A percentile compares a stretch with the other conserved stretches of the same genome.
These are phyloP conservation scores for Hypoxylon sp. DNA, from an alignment of 2,329 filamentous ascomycete genomes.

Conservation along the genomic window DNA sequence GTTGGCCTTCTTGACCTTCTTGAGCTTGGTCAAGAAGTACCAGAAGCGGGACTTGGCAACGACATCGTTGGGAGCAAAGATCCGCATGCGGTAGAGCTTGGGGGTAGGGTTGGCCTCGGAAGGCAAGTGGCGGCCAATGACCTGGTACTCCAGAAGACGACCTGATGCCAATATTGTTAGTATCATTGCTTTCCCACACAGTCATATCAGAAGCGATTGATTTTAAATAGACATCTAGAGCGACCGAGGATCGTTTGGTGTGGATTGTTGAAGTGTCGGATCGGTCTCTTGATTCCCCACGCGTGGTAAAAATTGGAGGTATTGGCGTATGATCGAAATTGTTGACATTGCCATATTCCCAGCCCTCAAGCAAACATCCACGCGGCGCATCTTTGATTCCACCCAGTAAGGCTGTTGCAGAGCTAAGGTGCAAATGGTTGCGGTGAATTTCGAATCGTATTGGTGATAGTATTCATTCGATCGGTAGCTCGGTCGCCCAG, in stretches of 20 bases:
- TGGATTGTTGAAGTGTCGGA: background rate
- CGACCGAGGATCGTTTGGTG: background rate
- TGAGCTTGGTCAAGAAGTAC: constrained; percentile 99
- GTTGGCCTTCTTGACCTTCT: constrained; percentile 99
- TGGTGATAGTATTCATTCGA: constrained; percentile 37
- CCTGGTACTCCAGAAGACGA: constrained; percentile 99
- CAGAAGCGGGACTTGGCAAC: constrained; percentile 99
- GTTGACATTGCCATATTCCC: background rate
- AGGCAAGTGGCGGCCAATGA: constrained; percentile 99
- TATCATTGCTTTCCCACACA: constrained; percentile 34
- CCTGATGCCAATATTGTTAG: constrained; percentile 68
- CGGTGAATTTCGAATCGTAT: constrained; percentile 22
- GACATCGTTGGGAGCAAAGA: constrained; percentile 97
- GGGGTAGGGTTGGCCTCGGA: constrained; percentile 96
- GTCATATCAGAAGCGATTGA: background rate
- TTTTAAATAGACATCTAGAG: background rate
- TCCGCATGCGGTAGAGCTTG: constrained; percentile 99
- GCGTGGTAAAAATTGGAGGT: constrained; percentile 1
- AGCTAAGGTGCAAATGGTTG: background rate
- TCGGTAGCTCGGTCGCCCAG: constrained; percentile 22
- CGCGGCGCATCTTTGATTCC: background rate
- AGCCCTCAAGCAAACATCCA: background rate
- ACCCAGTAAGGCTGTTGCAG: background rate
- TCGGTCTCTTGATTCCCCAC: background rate
- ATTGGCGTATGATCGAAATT: background rate